Percentiles rank a stretch among this genome's conserved stretches.
phyloP scores from a whole-genome alignment of 1,284 basidiomycete species.

The Cryptococcus depauperatus region DNA sequence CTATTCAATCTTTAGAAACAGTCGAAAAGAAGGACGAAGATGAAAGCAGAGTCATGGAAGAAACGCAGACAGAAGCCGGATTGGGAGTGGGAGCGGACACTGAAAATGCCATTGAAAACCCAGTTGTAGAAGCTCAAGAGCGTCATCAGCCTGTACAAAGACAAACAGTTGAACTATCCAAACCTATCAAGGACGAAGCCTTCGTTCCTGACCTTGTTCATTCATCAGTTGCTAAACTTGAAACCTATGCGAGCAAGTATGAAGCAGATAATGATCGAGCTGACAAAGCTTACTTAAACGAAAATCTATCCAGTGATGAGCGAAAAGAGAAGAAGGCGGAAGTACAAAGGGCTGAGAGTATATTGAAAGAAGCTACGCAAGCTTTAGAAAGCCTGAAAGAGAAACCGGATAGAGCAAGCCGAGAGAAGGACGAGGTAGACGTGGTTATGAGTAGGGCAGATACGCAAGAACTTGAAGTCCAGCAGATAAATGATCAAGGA shows the following conservation, averaged over 20 bases:
- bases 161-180: no score
- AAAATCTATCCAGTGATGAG: not conserved
- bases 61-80: no score
- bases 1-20: not conserved
- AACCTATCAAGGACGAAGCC: no score
- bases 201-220: no score
- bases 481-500: no score
- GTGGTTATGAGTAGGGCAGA: no score
- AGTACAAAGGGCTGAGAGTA: slow-evolving; percentile 1
- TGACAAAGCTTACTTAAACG: slow-evolving; percentile 1
- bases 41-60: not conserved
- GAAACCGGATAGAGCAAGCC: no score
- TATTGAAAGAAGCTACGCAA: not conserved
- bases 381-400: no score
- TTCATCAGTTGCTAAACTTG: not conserved
- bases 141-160: not conserved
- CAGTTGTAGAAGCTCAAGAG: not conserved
- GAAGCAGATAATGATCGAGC: slow-evolving; percentile 1
- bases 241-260: slow-evolving; percentile 2
- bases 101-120: not conserved
- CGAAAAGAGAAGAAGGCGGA: not conserved
- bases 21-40: not conserved
- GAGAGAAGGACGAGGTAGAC: no score
- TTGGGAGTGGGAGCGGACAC: not conserved
- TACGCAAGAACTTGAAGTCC: no score